phyloP scores from a whole-genome alignment of 2,329 filamentous ascomycete genomes.

The Xylariaceae sp. region DNA sequence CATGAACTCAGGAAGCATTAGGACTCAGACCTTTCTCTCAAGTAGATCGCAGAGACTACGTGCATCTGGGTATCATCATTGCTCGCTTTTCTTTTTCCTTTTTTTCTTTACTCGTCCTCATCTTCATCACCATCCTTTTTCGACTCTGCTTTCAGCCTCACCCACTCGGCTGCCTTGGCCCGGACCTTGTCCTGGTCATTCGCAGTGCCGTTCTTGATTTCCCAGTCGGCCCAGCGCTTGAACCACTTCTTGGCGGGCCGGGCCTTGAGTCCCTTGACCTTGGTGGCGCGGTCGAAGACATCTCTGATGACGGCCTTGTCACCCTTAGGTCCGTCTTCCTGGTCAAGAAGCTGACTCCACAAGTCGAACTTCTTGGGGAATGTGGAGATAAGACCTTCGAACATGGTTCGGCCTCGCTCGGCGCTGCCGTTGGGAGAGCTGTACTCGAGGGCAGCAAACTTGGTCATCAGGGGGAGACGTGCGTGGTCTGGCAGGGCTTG shows the following conservation, averaged over 20 bases:
- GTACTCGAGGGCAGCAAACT: slow-evolving; percentile 91
- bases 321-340: slow-evolving; percentile 60
- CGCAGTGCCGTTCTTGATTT: slow-evolving; percentile 65
- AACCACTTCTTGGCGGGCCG: slow-evolving; percentile 84
- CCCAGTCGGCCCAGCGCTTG: slow-evolving; percentile 86
- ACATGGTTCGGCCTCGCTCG: slow-evolving; percentile 90
- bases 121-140: slow-evolving; percentile 33
- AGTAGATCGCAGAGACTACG: background rate
- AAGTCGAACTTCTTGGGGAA: slow-evolving; percentile 88
- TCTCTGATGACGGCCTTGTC: slow-evolving; percentile 57
- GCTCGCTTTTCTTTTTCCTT: background rate
- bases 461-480: slow-evolving; percentile 69
- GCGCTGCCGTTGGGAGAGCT: slow-evolving; percentile 73
- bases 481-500: slow-evolving; percentile 70
- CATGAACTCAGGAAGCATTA: background rate
- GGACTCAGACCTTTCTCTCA: background rate
- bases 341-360: slow-evolving; percentile 86
- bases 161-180: slow-evolving; percentile 66
- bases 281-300: slow-evolving; percentile 75
- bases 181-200: slow-evolving; percentile 67
- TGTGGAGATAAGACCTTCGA: slow-evolving; percentile 76
- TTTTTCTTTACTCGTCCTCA: slow-evolving; percentile 21
- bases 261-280: slow-evolving; percentile 67
- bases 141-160: slow-evolving; percentile 44
- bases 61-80: slow-evolving; percentile 9